These are phyloP conservation scores for Kodamaea plutei DNA, from an alignment of 1,139 yeast species.

Conservation along the genomic window DNA sequence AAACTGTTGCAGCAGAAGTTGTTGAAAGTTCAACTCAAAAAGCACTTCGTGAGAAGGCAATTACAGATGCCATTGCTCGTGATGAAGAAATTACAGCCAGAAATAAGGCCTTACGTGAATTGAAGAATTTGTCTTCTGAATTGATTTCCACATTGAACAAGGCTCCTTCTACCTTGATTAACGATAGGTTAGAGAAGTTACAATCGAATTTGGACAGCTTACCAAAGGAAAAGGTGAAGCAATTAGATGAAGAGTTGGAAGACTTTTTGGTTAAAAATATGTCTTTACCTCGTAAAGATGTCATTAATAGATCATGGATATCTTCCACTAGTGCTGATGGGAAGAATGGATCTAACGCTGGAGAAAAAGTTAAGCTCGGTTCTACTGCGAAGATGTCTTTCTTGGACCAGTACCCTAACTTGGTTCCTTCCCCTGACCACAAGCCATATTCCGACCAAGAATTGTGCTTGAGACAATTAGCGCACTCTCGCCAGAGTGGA, in stretches of 20 bases:
- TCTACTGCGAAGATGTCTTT: conserved; percentile 32
- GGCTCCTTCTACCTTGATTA: conserved; percentile 30
- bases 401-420: conserved; percentile 33
- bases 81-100: conserved; percentile 40
- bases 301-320: conserved; percentile 35
- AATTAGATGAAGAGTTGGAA: conserved; percentile 41
- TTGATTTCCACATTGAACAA: conserved; percentile 33
- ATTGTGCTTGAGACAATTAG: conserved; percentile 65
- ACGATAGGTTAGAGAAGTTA: conserved; percentile 28
- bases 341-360: conserved; percentile 1
- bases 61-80: conserved; percentile 43
- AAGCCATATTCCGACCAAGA: conserved; percentile 67
- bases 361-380: conserved; percentile 17
- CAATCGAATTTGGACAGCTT: conserved; percentile 28
- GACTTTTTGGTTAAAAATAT: conserved; percentile 35
- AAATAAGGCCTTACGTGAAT: conserved; percentile 35
- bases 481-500: conserved; percentile 44
- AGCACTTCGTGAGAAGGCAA: conserved; percentile 37
- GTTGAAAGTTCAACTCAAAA: conserved; percentile 18
- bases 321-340: conserved; percentile 1
- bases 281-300: conserved; percentile 31
- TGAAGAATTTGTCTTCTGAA: conserved; percentile 26
- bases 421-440: conserved; percentile 43
- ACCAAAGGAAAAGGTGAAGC: conserved; percentile 33
- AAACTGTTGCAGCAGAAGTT: conserved; percentile 2